These are phyloP conservation scores for Cladosporium oxysporum DNA, from an alignment of 2,329 filamentous ascomycete genomes.

Conservation along the genomic window DNA sequence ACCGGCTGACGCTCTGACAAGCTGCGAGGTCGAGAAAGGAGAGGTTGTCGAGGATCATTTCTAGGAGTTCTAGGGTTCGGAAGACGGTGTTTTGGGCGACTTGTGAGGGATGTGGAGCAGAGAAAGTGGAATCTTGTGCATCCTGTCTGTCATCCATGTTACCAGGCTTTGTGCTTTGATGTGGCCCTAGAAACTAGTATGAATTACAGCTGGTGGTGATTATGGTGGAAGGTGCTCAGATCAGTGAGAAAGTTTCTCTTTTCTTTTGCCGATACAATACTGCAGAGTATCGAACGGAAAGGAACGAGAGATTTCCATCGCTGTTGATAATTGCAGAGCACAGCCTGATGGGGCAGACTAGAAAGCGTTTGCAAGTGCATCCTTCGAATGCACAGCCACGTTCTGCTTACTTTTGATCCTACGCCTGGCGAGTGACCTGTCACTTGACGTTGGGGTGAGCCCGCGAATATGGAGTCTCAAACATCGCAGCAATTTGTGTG, in stretches of 20 bases:
- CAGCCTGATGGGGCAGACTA: not conserved
- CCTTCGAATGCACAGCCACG: not conserved
- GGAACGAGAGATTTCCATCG: not conserved
- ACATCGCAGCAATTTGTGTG: not conserved
- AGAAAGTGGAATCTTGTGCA: not conserved
- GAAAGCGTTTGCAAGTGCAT: not conserved
- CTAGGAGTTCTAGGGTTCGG: not conserved
- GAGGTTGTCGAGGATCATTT: not conserved
- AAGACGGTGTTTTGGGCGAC: not conserved
- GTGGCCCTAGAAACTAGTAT: not conserved
- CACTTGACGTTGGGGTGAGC: not conserved
- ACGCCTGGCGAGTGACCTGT: not conserved
- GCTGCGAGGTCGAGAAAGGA: not conserved
- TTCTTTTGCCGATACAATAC: not conserved
- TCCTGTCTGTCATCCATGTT: not conserved
- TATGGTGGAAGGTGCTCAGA: not conserved
- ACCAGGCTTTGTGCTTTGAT: not conserved
- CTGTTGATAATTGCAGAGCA: not conserved
- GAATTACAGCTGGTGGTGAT: not conserved
- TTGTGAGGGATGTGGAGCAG: not conserved
- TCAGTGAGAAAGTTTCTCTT: not conserved
- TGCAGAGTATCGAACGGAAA: not conserved
- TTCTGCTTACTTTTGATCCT: not conserved
- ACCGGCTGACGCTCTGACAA: not conserved
- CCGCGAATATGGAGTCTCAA: not conserved